phyloP scores from a whole-genome alignment of 2,329 filamentous ascomycete genomes.

The Tolypocladium cylindrosporum region DNA sequence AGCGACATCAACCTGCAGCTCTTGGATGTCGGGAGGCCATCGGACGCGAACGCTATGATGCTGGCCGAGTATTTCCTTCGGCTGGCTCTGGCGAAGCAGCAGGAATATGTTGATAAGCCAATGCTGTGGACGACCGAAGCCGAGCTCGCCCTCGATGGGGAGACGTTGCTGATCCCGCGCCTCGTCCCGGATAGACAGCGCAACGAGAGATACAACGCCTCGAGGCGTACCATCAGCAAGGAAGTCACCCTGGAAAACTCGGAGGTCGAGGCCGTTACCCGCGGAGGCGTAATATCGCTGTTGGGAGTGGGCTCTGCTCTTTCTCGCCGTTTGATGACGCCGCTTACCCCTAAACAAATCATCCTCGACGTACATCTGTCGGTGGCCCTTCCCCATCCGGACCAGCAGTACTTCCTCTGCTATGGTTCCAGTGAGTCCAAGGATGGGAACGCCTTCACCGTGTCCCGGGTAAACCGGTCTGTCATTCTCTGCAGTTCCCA shows the following conservation, averaged over 20 bases:
- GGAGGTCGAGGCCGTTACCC: neutral
- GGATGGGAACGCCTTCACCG: neutral
- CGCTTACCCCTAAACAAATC: neutral
- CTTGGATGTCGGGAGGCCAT: neutral
- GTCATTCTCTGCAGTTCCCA: neutral
- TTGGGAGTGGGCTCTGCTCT: neutral
- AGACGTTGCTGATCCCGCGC: neutral
- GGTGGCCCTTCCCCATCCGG: neutral
- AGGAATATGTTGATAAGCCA: neutral
- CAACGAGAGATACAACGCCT: neutral
- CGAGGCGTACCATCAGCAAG: neutral
- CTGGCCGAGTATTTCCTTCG: neutral
- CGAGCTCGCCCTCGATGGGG: neutral
- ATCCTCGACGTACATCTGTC: neutral
- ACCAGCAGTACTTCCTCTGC: neutral
- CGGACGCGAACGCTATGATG: neutral
- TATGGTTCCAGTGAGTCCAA: neutral
- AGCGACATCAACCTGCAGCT: neutral
- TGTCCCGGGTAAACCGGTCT: neutral
- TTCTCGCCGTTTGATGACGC: neutral
- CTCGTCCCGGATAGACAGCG: neutral
- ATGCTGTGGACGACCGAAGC: neutral
- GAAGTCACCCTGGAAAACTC: neutral
- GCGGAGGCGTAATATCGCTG: neutral
- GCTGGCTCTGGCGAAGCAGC: neutral